Percentiles rank a stretch among this genome's conserved stretches.
phyloP scores from a whole-genome alignment of 2,329 filamentous ascomycete species.

The Trichoderma atroviride region DNA sequence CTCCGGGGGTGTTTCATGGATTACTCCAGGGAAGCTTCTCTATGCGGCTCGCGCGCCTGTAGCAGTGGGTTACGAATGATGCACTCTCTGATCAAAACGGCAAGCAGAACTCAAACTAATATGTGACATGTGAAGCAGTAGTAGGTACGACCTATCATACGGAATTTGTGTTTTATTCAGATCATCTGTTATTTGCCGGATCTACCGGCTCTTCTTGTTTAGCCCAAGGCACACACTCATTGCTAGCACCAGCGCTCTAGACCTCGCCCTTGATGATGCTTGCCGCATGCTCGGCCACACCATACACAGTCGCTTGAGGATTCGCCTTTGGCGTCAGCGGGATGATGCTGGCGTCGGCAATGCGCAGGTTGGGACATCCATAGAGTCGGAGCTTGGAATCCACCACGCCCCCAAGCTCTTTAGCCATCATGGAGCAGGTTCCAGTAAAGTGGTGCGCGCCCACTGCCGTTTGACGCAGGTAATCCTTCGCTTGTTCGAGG shows the following conservation, averaged over 20 bases:
- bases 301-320: slow-evolving; percentile 22
- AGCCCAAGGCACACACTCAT: not conserved
- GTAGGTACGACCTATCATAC: not conserved
- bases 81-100: not conserved
- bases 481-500: slow-evolving; percentile 36
- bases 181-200: not conserved
- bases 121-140: not conserved
- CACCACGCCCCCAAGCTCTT: slow-evolving; percentile 43
- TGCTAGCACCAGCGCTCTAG: not conserved
- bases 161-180: not conserved
- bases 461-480: slow-evolving; percentile 40
- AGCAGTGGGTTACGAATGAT: not conserved
- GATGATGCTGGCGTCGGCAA: slow-evolving; percentile 41
- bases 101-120: not conserved
- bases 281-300: slow-evolving; percentile 22
- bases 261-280: slow-evolving; percentile 19
- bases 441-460: slow-evolving; percentile 52
- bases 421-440: slow-evolving; percentile 53
- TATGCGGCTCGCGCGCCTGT: not conserved
- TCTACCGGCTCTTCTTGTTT: not conserved
- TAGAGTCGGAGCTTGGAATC: slow-evolving; percentile 31
- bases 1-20: not conserved
- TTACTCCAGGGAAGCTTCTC: not conserved
- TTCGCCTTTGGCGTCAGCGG: slow-evolving; percentile 20
- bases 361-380: slow-evolving; percentile 31